Conservation (phyloP, 768 basidiomycete genomes). For the Udeniomyces megalosporus region DNA sequence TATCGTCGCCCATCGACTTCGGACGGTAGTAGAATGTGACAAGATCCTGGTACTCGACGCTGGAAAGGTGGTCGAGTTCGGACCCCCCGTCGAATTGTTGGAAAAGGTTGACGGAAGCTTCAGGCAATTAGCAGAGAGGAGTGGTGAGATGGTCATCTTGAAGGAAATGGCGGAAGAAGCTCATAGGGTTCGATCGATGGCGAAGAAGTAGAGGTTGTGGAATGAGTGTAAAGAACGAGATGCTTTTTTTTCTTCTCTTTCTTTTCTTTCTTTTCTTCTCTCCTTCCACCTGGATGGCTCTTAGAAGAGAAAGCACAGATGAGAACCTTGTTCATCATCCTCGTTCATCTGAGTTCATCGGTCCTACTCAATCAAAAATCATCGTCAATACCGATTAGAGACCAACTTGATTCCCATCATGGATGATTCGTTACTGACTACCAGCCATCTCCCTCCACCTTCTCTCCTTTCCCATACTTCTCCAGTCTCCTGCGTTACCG, state of each 20-base stretch:
- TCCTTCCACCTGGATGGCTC: background rate
- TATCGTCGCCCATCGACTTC: slow-evolving; percentile 26
- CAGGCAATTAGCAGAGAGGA: slow-evolving; percentile 2
- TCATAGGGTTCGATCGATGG: background rate
- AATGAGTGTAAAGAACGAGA: background rate
- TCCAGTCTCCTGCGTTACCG: background rate
- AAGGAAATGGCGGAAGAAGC: background rate
- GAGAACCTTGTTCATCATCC: too few species aligned
- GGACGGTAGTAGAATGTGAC: slow-evolving; percentile 24
- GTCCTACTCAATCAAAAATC: too few species aligned
- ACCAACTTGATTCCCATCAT: too few species aligned
- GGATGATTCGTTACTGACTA: too few species aligned
- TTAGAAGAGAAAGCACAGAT: too few species aligned
- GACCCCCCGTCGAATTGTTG: background rate
- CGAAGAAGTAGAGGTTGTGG: background rate
- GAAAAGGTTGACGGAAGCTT: slow-evolving; percentile 1
- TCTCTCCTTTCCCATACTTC: slow-evolving; percentile 9
- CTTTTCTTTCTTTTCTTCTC: background rate
- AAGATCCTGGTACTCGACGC: slow-evolving; percentile 27
- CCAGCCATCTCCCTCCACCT: slow-evolving; percentile 10
- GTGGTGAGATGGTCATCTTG: slow-evolving; percentile 2
- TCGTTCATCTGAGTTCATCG: too few species aligned
- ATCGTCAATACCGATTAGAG: too few species aligned
- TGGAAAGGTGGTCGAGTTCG: slow-evolving; percentile 1
- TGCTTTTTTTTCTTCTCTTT: background rate